Evolutionary conservation across 2,329 filamentous ascomycete species (phyloP), one percentile per base, ranked within the genome.

Genomic region (Cordyceps militaris): DNA sequence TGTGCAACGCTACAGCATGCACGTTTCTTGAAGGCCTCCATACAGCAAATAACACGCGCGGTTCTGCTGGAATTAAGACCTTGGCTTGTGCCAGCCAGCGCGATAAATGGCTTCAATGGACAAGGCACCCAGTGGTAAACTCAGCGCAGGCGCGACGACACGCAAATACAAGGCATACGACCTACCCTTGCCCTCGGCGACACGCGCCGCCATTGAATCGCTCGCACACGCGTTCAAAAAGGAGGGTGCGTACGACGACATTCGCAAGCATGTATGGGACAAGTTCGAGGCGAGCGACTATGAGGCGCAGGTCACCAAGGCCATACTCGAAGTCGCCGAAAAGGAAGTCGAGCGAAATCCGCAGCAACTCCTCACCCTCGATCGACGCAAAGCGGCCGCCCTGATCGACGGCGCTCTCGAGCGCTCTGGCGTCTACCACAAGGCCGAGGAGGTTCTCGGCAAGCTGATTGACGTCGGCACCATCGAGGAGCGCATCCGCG

Each of bases 171-270:
- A 90, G 70, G 82, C 87, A 3, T 86, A 86, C 0, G 89, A 93
- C 64, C 77, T 93, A 19, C 89, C 89, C 1, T 74, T 92, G 21
- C 82, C 87, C 5, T 87, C 86, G 3, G 80, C 84, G n/a, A 89
- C 89, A 54, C 80, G 87, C 62, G 80, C 82, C 1, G 85, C 86
- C 1, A 90, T 93, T 58, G 88, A 92, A 64, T 81, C 79, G 16
- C 79, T 93, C 23, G 82, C 88, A n/a, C 86, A 89, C 67, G 86
- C 82, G 11, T 93, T 92, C 75, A 92, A 92, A 73, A 93, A 92
- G 74, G 91, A 90, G 71, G 89, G 89, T 60, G 87, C 88, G 58
- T 94, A 92, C 67, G 89, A 94, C 71, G 76, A 80, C 14, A 81
- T 92, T 62, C 84, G 89, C 61, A 92, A 91, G 68, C 81, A 88